Percentiles rank a stretch among this genome's conserved stretches.
These are phyloP conservation scores for Leccinum truebloodii DNA, from an alignment of 768 basidiomycete species.

Conservation along the genomic window DNA sequence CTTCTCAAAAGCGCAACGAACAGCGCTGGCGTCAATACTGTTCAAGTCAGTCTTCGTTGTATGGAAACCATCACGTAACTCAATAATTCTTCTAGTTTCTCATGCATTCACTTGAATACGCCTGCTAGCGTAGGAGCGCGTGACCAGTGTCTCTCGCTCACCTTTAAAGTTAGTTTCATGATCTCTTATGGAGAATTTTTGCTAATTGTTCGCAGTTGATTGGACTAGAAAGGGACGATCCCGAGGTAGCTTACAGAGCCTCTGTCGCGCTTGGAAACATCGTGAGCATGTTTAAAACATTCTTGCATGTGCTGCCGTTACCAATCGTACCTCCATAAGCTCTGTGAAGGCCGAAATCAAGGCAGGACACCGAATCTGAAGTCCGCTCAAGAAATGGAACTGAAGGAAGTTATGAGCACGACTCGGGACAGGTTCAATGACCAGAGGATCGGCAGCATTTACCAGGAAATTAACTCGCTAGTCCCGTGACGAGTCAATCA, in stretches of 20 bases:
- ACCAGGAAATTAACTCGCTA: slow-evolving; percentile 48
- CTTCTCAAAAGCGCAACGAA: slow-evolving; percentile 68
- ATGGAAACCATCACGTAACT: not conserved
- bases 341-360: slow-evolving; percentile 46
- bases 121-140: slow-evolving; percentile 42
- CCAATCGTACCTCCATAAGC: slow-evolving; percentile 36
- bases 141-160: slow-evolving; percentile 44
- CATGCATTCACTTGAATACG: slow-evolving; percentile 53
- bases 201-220: slow-evolving; percentile 24
- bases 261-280: slow-evolving; percentile 74
- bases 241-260: slow-evolving; percentile 70
- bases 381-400: slow-evolving; percentile 40
- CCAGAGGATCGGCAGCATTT: slow-evolving; percentile 53
- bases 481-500: slow-evolving; percentile 19
- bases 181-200: not conserved
- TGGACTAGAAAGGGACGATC: slow-evolving; percentile 51
- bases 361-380: slow-evolving; percentile 33
- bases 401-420: slow-evolving; percentile 41
- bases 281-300: slow-evolving; percentile 39
- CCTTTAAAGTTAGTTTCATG: slow-evolving; percentile 43
- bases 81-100: slow-evolving; percentile 49
- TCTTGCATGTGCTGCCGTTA: not conserved
- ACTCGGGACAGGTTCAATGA: slow-evolving; percentile 56
- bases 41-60: slow-evolving; percentile 71
- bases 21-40: slow-evolving; percentile 77